These are phyloP conservation scores for Lathyrus tuberosus DNA, from an alignment of 306 rosid genomes.

Conservation along the genomic window DNA sequence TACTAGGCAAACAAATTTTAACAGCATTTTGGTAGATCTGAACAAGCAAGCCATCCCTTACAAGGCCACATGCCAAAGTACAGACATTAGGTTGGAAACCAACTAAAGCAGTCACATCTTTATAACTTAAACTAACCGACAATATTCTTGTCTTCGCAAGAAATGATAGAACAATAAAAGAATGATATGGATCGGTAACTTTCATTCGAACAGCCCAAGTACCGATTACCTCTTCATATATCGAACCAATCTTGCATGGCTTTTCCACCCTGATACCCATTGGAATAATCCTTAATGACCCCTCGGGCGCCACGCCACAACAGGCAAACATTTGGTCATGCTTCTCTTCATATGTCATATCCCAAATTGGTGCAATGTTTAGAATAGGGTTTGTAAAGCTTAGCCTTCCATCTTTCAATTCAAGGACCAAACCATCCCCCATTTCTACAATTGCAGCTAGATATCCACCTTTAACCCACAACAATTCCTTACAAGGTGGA, in stretches of 20 bases:
- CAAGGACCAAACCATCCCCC: neutral
- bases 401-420: neutral
- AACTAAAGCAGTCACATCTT: constrained; percentile 83
- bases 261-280: constrained; percentile 79
- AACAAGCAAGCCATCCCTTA: constrained; percentile 71
- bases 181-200: constrained; percentile 66
- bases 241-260: constrained; percentile 64
- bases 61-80: constrained; percentile 83
- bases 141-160: constrained; percentile 84
- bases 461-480: constrained; percentile 88
- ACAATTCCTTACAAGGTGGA: constrained; percentile 64
- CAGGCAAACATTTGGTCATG: constrained; percentile 88
- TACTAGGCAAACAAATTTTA: constrained; percentile 79
- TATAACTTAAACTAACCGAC: constrained; percentile 83
- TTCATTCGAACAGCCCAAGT: constrained; percentile 62
- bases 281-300: constrained; percentile 21
- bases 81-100: constrained; percentile 84
- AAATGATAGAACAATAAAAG: constrained; percentile 82
- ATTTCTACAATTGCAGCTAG: constrained; percentile 42
- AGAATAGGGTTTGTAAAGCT: constrained; percentile 33
- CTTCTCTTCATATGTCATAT: constrained; percentile 80
- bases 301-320: constrained; percentile 80
- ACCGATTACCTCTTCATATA: constrained; percentile 78
- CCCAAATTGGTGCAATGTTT: constrained; percentile 79
- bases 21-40: constrained; percentile 79